phyloP scores from a whole-genome alignment of 768 basidiomycete species.

The Agaricus bisporus region DNA sequence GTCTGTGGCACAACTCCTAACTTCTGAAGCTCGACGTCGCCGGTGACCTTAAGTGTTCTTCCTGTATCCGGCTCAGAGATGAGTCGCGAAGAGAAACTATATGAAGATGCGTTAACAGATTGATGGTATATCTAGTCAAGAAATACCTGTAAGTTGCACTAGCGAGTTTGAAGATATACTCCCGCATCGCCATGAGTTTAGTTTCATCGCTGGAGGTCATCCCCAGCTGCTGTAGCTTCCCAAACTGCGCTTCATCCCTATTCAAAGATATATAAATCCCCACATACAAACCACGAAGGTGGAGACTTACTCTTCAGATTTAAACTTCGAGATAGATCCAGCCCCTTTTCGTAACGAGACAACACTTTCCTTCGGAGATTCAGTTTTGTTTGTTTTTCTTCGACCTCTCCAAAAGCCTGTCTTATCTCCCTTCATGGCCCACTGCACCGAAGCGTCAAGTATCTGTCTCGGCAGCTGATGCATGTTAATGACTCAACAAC shows the following conservation, averaged over 20 bases:
- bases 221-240: constrained; percentile 80
- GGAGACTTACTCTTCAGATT: constrained; percentile 67
- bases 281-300: not conserved
- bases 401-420: constrained; percentile 72
- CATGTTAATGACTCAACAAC: constrained; percentile 14
- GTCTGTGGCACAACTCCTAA: constrained; percentile 89
- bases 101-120: not conserved
- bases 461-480: constrained; percentile 58
- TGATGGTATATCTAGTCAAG: constrained; percentile 11
- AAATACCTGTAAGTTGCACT: constrained; percentile 67
- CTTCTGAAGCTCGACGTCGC: constrained; percentile 76
- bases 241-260: constrained; percentile 74
- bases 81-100: constrained; percentile 63
- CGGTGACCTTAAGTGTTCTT: constrained; percentile 54
- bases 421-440: constrained; percentile 84
- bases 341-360: constrained; percentile 52
- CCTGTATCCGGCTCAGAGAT: constrained; percentile 59
- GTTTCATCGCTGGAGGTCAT: constrained; percentile 78
- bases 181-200: constrained; percentile 84
- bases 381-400: constrained; percentile 42
- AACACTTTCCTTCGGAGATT: constrained; percentile 70
- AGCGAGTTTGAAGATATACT: constrained; percentile 82
- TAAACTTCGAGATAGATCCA: constrained; percentile 39
- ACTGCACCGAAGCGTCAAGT: constrained; percentile 79
- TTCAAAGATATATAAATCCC: constrained; percentile 1